These are phyloP conservation scores for Zoysia pacifica DNA, from an alignment of 176 grass and related monocot species.

Conservation along the genomic window DNA sequence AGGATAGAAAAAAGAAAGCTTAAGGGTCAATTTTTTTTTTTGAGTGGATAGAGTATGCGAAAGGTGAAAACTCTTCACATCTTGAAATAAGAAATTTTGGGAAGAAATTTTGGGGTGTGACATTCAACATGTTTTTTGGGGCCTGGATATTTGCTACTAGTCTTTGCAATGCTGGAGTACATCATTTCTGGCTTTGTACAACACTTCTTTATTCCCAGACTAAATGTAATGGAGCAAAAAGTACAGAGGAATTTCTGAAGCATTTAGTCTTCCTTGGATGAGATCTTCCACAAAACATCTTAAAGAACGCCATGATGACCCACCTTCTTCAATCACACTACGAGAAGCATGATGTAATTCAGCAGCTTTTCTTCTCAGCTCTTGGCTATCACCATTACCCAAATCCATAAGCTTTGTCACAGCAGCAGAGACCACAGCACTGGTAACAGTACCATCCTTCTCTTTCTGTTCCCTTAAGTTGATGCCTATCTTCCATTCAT, in stretches of 20 bases:
- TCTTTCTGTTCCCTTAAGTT: constrained; percentile 46
- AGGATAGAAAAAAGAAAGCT: no score
- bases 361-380: constrained; percentile 51
- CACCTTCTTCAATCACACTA: constrained; percentile 38
- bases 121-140: not conserved
- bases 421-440: constrained; percentile 30
- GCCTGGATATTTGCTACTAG: not conserved
- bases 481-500: constrained; percentile 62
- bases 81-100: no score
- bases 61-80: no score
- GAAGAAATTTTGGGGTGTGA: no score
- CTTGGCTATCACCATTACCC: constrained; percentile 5
- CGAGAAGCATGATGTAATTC: constrained; percentile 26
- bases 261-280: constrained; percentile 30
- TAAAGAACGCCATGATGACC: constrained; percentile 55
- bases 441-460: constrained; percentile 21
- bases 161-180: not conserved
- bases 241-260: not conserved
- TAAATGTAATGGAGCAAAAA: not conserved
- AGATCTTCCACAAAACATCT: constrained; percentile 43
- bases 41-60: no score
- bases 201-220: not conserved
- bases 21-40: no score
- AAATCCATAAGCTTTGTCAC: constrained; percentile 63
- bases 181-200: not conserved